phyloP scores from a whole-genome alignment of 2,329 filamentous ascomycete genomes.

The Ambrosiella xylebori region DNA sequence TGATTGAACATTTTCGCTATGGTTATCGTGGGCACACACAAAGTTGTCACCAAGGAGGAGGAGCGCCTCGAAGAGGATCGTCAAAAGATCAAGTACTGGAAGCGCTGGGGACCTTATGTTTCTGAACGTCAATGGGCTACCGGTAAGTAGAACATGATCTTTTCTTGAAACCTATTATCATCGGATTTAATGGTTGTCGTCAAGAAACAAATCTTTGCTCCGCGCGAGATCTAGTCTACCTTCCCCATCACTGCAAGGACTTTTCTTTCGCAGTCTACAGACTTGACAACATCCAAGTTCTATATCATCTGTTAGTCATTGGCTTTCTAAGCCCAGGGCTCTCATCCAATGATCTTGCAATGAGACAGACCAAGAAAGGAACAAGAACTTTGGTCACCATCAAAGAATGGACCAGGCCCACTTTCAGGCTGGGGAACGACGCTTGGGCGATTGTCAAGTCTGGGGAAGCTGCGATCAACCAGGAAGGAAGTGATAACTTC shows the following conservation, averaged over 20 bases:
- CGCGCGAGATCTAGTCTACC: too few relatives aligned
- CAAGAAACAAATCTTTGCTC: neutral
- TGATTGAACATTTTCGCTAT: slow-evolving; percentile 30
- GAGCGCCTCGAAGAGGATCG: slow-evolving; percentile 74
- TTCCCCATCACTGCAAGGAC: too few relatives aligned
- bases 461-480: neutral
- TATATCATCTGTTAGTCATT: neutral
- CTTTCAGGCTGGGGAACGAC: neutral
- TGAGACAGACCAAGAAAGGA: neutral
- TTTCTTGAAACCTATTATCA: neutral
- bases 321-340: too few relatives aligned
- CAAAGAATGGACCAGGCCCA: neutral
- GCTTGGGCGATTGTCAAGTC: neutral
- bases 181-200: neutral
- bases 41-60: slow-evolving; percentile 81
- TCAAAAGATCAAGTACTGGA: slow-evolving; percentile 81
- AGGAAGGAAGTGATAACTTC: neutral
- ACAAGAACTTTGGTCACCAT: neutral
- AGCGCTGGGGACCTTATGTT: slow-evolving; percentile 92
- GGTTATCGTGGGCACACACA: slow-evolving; percentile 79
- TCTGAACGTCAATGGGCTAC: slow-evolving; percentile 93
- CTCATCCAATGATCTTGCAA: neutral
- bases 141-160: slow-evolving; percentile 32
- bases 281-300: too few relatives aligned
- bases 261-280: too few relatives aligned